phyloP scores from a whole-genome alignment of 169 alveolate genomes.

The Plasmodium gaboni region DNA sequence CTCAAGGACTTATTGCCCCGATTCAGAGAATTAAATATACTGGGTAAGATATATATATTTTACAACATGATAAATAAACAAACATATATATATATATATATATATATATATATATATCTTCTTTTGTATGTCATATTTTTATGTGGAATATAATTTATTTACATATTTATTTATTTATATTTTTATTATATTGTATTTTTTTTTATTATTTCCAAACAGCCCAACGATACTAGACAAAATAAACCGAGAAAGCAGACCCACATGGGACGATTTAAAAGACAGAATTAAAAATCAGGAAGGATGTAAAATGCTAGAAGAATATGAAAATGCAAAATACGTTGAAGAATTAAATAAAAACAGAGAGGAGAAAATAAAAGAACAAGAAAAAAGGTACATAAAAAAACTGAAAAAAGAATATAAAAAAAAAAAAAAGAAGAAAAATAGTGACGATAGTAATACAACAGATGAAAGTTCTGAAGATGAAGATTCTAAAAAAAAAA shows the following conservation, averaged over 20 bases:
- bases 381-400: constrained; percentile 75
- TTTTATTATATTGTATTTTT: not conserved
- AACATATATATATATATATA: too few species aligned
- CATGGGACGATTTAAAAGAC: constrained; percentile 74
- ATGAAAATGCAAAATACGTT: constrained; percentile 64
- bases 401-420: constrained; percentile 72
- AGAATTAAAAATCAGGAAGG: constrained; percentile 76
- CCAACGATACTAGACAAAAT: constrained; percentile 74
- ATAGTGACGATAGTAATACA: constrained; percentile 15
- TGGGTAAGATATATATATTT: constrained; percentile 52
- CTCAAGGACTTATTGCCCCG: constrained; percentile 77
- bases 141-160: too few species aligned
- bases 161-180: not conserved
- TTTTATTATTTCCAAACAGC: constrained; percentile 4
- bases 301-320: constrained; percentile 63
- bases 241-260: constrained; percentile 73
- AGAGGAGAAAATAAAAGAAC: constrained; percentile 71
- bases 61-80: too few species aligned
- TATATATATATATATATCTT: too few species aligned
- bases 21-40: constrained; percentile 70
- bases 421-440: constrained; percentile 46
- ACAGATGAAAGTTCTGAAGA: constrained; percentile 29
- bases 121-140: too few species aligned
- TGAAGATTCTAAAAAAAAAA: constrained; percentile 36
- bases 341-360: constrained; percentile 71